These are phyloP conservation scores for Cladosporium sphaerospermum DNA, from an alignment of 2,329 filamentous ascomycete genomes.

Conservation along the genomic window DNA sequence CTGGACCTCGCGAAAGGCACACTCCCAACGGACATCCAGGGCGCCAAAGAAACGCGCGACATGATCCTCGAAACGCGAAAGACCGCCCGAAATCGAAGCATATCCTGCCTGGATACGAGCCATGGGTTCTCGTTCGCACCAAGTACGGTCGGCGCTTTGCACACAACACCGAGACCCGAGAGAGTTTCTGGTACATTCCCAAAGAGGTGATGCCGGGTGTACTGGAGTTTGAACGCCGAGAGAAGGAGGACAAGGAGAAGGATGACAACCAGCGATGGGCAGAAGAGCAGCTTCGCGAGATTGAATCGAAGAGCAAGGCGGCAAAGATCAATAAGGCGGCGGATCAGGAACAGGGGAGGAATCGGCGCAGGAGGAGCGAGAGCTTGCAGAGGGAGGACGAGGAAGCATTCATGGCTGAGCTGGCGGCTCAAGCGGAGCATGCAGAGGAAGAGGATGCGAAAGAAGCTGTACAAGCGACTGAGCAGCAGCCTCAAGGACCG, in stretches of 20 bases:
- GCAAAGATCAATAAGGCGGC: constrained; percentile 17
- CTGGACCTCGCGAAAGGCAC: constrained; percentile 8
- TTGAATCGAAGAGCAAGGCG: constrained; percentile 20
- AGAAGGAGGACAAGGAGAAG: constrained; percentile 59
- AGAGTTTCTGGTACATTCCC: constrained; percentile 94
- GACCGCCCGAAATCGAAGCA: constrained; percentile 79
- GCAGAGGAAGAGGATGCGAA: constrained; percentile 58
- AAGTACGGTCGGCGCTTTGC: constrained; percentile 85
- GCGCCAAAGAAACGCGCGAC: constrained; percentile 19
- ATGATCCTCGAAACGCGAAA: constrained; percentile 33
- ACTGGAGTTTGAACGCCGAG: constrained; percentile 60
- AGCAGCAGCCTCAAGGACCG: constrained; percentile 14
- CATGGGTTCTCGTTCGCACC: constrained; percentile 90
- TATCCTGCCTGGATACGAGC: constrained; percentile 70
- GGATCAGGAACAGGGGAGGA: constrained; percentile 16
- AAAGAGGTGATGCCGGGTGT: constrained; percentile 74
- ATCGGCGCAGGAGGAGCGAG: constrained; percentile 23
- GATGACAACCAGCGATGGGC: constrained; percentile 28
- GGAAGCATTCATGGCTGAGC: constrained; percentile 29
- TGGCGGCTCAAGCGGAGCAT: constrained; percentile 24
- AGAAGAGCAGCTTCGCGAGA: constrained; percentile 25
- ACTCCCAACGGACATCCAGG: constrained; percentile 3
- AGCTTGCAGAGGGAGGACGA: constrained; percentile 31
- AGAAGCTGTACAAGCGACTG: constrained; percentile 41
- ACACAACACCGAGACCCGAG: constrained; percentile 76